Evolutionary conservation across 2,329 filamentous ascomycete genomes (phyloP), one percentile per base, ranked within the genome.

Genomic region (Apiospora hydei): DNA sequence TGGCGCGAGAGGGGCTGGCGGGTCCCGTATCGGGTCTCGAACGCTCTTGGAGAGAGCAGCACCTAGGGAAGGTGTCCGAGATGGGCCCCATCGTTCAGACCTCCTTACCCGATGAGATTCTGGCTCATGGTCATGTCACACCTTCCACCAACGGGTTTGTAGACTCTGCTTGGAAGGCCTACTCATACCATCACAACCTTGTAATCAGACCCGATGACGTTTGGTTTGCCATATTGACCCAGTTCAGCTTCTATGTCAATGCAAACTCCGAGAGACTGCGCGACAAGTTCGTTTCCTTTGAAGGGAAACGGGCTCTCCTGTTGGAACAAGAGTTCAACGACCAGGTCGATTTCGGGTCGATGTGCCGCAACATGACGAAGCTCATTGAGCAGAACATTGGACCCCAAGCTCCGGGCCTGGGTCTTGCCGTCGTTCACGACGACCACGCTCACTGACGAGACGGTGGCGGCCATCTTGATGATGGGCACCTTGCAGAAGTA

Each of bases 351-450:
- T 73, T 76, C 13, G 69, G 77, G 24, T 73, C 69, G 11, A 74
- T 77, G 16, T 76, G 80, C 71, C 76, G 76, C 53, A 81, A 81
- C 1, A 74, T 71, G 10, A 51, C 44, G 26, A 47, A n/a, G 3
- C 44, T 53, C 16, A 41, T 69, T 13, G 72, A 71, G 16, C 47
- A 34, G 16, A 71, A 75, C 47, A 73, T 74, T 51, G 1, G 75
- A 71, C 24, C 70, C 71, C 4, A 57, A 44, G 51, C 75, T 89
- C 41, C 75, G 80, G 2, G 75, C 79, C 0, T 90, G 87, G 86
- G 81, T 90, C 18, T 80, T 88, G 74, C 88, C 87, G 0, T 73
- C 78, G 2, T 90, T 89, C 74, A 83, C 80, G 4, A 90, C 88
- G 0, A 89, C 87, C 0, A 85, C 82, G 0, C 73, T 80, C 1